Evolutionary conservation across 257 asterid genomes (phyloP), one percentile per base, ranked within the genome.

Genomic region (Solanum bulbocastanum): DNA sequence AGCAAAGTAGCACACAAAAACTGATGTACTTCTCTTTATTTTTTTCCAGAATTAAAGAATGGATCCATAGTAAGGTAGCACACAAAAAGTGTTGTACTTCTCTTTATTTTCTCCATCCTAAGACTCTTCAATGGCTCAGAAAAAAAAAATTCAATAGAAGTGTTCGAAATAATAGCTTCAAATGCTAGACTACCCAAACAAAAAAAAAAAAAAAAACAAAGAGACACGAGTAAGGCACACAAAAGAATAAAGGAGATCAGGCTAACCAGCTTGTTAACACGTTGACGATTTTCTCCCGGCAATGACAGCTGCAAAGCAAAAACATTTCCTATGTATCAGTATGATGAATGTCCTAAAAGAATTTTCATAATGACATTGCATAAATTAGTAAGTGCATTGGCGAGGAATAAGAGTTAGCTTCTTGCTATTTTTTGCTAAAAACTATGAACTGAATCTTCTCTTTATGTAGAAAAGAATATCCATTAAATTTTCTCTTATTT

Each of bases 251-350:
- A 30, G 42, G 69, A 82, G 87, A 65, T 75, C 68, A 83, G 16
- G 89, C 98, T 93, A 83, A 97, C 99, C 98, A 97, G 94, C 89
- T 97, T 96, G 89, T 92, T 88, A 79, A 97, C 98, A 88, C 99
- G 98, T 85, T 94, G 87, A 23, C 98, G 98, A 89, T 88, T 90
- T 84, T 97, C 99, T 71, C 98, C 98, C 8, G 89, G 91, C 94
- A 96, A 90, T 8, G 96, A 93, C 87, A 92, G 94, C 99, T 97
- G 98, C 96, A 93, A 40, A 56, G 89, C 33, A 90, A 56, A 52
- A 35, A 86, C 87, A 89, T 46, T 37, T 7, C 62, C 37, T 87
- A 88, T 87, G 65, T n/a, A 83, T 89, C 83, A 94, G 92, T 65
- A 85, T 60, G 49, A 73, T 36, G 56, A 37, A 58, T 81, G 69